A percentile compares a stretch with the other conserved stretches of the same genome.
Conservation (phyloP, 2,329 filamentous ascomycete species). For the Stagonosporopsis cucurbitacearum region DNA sequence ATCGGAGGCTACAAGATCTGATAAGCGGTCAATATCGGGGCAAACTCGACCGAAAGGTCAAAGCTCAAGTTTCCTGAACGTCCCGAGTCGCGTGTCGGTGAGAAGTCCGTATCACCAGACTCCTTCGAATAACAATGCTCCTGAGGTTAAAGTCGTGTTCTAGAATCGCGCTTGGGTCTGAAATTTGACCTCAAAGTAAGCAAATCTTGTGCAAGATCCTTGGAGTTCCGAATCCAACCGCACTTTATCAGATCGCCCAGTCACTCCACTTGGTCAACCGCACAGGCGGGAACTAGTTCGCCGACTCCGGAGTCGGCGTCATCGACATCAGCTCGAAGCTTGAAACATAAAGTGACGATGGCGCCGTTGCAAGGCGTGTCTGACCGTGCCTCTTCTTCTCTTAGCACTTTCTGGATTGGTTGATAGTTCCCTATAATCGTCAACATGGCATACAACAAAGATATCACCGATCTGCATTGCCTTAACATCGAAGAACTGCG, state of each 20-base stretch:
- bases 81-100: neutral
- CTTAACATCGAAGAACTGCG: conserved; percentile 38
- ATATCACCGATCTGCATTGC: conserved; percentile 33
- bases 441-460: conserved; percentile 25
- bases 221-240: neutral
- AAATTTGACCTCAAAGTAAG: neutral
- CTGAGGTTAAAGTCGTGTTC: neutral
- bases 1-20: neutral
- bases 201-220: neutral
- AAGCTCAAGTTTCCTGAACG: neutral
- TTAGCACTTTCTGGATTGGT: neutral
- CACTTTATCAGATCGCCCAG: conserved; percentile 9
- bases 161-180: neutral
- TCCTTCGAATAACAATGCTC: neutral
- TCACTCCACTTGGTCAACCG: conserved; percentile 8
- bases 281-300: conserved; percentile 10
- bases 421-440: neutral
- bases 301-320: conserved; percentile 18
- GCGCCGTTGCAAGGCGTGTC: neutral
- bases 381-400: neutral
- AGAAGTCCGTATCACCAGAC: neutral
- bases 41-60: conserved; percentile 10
- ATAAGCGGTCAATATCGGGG: conserved; percentile 11
- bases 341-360: conserved; percentile 13
- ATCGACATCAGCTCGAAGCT: conserved; percentile 9